These are phyloP conservation scores for Globisporangium solare DNA, from an alignment of 352 stramenopile genomes.

Conservation along the genomic window DNA sequence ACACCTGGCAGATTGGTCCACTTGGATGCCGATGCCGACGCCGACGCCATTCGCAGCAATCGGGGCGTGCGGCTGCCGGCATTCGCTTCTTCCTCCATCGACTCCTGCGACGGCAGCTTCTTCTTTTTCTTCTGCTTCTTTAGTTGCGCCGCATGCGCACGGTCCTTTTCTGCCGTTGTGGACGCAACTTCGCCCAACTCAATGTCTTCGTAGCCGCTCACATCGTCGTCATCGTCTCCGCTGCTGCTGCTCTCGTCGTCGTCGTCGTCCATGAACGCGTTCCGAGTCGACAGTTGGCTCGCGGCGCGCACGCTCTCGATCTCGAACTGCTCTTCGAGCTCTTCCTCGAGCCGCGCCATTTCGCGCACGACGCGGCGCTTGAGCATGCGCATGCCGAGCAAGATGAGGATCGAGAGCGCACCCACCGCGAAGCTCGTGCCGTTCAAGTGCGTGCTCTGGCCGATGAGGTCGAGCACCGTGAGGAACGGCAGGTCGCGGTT, in stretches of 20 bases:
- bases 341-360: conserved; percentile 27
- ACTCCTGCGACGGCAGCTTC: not conserved
- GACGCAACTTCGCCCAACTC: conserved; percentile 13
- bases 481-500: conserved; percentile 52
- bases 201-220: conserved; percentile 24
- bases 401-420: conserved; percentile 38
- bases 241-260: conserved; percentile 10
- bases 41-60: not conserved
- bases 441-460: conserved; percentile 63
- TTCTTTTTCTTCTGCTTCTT: conserved; percentile 20
- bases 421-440: conserved; percentile 64
- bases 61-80: conserved; percentile 20
- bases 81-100: too few species aligned
- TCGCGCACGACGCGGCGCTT: conserved; percentile 45
- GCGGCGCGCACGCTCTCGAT: conserved; percentile 39
- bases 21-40: conserved; percentile 7
- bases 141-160: not conserved
- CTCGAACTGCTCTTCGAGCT: conserved; percentile 36
- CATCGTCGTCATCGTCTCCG: conserved; percentile 17
- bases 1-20: conserved; percentile 32
- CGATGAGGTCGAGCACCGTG: conserved; percentile 52
- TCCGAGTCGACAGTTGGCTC: conserved; percentile 20
- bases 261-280: conserved; percentile 13
- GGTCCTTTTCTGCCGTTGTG: not conserved
- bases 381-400: conserved; percentile 43